phyloP scores from a whole-genome alignment of 2,329 filamentous ascomycete species.

The Fusarium avenaceum region DNA sequence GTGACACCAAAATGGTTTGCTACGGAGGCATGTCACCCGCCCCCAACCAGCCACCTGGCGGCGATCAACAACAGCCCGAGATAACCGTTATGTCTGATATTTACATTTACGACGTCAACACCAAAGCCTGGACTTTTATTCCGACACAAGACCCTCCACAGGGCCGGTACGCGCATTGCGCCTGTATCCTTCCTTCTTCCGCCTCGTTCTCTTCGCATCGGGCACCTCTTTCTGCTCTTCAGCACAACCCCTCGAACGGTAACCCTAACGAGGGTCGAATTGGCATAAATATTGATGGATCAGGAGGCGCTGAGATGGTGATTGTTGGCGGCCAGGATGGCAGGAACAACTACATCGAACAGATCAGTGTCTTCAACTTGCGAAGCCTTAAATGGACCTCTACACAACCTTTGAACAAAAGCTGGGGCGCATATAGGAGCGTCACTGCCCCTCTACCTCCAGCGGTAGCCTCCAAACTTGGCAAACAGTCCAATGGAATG shows the following conservation, averaged over 20 bases:
- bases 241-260: slow-evolving; percentile 87
- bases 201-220: slow-evolving; percentile 87
- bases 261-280: slow-evolving; percentile 90
- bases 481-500: slow-evolving; percentile 63
- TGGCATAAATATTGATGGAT: slow-evolving; percentile 89
- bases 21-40: slow-evolving; percentile 98
- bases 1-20: slow-evolving; percentile 96
- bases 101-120: slow-evolving; percentile 90
- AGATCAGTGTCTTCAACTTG: slow-evolving; percentile 98
- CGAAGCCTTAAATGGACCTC: slow-evolving; percentile 96
- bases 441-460: slow-evolving; percentile 88
- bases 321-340: slow-evolving; percentile 97
- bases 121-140: slow-evolving; percentile 87
- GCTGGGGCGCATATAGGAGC: slow-evolving; percentile 95
- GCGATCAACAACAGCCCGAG: slow-evolving; percentile 77
- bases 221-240: slow-evolving; percentile 86
- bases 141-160: slow-evolving; percentile 86
- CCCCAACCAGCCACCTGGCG: slow-evolving; percentile 61
- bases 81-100: slow-evolving; percentile 98
- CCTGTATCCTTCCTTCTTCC: slow-evolving; percentile 89
- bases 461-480: slow-evolving; percentile 74
- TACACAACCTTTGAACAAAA: slow-evolving; percentile 87
- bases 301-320: slow-evolving; percentile 95
- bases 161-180: slow-evolving; percentile 96
- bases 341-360: slow-evolving; percentile 98